phyloP scores from a whole-genome alignment of 139 green algal genomes.

The Chlorella sp. region DNA sequence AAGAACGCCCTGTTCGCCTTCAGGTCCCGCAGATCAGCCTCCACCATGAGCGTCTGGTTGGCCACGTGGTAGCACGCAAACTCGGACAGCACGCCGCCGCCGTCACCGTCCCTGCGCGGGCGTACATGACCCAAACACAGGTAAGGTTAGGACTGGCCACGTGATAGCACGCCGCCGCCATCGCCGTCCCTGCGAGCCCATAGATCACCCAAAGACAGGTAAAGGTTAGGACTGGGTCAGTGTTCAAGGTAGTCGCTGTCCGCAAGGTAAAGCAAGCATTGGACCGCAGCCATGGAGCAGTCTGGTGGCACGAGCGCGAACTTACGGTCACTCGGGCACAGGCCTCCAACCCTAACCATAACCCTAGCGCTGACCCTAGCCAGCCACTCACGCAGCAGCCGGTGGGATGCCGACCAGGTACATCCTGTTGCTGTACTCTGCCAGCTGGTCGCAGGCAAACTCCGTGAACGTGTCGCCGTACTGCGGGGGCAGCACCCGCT shows the following conservation, averaged over 20 bases:
- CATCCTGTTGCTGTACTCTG: slow-evolving; percentile 2
- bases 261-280: too few relatives aligned
- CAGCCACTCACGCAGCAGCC: too few relatives aligned
- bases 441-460: slow-evolving; percentile 1
- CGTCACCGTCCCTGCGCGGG: too few relatives aligned
- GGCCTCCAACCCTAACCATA: too few relatives aligned
- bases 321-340: too few relatives aligned
- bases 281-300: too few relatives aligned
- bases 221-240: not conserved
- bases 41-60: not conserved
- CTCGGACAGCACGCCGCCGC: not conserved
- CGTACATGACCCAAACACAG: too few relatives aligned
- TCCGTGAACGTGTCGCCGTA: not conserved
- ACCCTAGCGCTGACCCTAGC: too few relatives aligned
- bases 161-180: too few relatives aligned
- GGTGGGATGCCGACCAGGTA: slow-evolving; percentile 4
- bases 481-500: not conserved
- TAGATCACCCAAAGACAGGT: not conserved
- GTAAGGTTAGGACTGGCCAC: too few relatives aligned
- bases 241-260: not conserved
- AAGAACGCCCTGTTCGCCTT: not conserved
- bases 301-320: too few relatives aligned
- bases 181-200: too few relatives aligned
- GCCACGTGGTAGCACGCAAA: slow-evolving; percentile 7
- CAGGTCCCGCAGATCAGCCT: not conserved